Evolutionary conservation across 192 early-diverging fungal genomes (phyloP).

Genomic region (Coemansia sp.): DNA sequence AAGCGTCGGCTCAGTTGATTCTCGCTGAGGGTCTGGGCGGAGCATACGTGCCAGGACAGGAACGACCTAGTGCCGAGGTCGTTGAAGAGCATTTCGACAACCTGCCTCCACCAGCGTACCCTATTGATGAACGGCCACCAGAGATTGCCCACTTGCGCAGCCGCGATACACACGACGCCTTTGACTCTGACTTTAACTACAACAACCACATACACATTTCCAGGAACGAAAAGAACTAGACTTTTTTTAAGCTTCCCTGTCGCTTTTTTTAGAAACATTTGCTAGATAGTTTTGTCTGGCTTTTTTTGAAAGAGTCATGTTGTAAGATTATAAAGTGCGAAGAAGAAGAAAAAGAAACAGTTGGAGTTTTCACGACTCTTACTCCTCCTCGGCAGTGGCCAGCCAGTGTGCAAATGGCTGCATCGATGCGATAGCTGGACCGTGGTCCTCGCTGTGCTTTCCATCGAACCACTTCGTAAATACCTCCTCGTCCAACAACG

Average conservation of each 20-base stretch:
- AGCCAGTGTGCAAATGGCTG: slow-evolving; percentile 83
- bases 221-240: slow-evolving; percentile 5
- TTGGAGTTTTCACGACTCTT: slow-evolving; percentile 10
- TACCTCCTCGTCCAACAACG: slow-evolving; percentile 81
- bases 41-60: slow-evolving; percentile 2
- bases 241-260: not conserved
- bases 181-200: slow-evolving; percentile 11
- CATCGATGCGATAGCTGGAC: slow-evolving; percentile 58
- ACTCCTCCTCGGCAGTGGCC: slow-evolving; percentile 82
- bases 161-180: not conserved
- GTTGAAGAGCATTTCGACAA: not conserved
- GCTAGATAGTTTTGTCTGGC: not conserved
- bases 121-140: slow-evolving; percentile 6
- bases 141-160: not conserved
- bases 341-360: not conserved
- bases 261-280: not conserved
- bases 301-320: not conserved
- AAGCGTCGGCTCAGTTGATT: slow-evolving; percentile 3
- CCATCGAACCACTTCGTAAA: slow-evolving; percentile 65
- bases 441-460: slow-evolving; percentile 44
- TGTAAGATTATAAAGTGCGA: not conserved
- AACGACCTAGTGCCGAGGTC: not conserved
- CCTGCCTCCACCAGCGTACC: slow-evolving; percentile 7
- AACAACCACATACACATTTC: slow-evolving; percentile 10
- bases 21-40: slow-evolving; percentile 7